These are phyloP conservation scores for Picea abies DNA, from an alignment of 83 land plant species.

Conservation along the genomic window DNA sequence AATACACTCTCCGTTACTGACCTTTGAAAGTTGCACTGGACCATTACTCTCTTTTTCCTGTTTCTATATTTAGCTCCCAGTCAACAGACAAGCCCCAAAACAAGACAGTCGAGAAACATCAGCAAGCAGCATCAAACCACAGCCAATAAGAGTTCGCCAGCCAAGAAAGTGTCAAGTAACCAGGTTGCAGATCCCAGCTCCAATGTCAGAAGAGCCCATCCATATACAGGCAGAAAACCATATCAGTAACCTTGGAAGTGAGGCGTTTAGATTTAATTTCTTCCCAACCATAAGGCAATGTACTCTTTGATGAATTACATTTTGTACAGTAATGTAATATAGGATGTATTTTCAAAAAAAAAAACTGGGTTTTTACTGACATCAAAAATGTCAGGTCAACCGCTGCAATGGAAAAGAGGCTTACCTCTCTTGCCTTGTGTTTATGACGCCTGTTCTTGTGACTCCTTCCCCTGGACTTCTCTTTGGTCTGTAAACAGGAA, in stretches of 20 bases:
- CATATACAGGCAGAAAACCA: conserved; percentile 62
- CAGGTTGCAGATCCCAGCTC: conserved; percentile 69
- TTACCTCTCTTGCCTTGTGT: conserved; percentile 61
- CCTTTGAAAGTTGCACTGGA: conserved; percentile 87
- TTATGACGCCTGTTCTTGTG: conserved; percentile 44
- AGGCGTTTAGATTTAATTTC: neutral
- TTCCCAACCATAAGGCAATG: neutral
- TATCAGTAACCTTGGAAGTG: conserved; percentile 35
- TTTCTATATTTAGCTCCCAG: conserved; percentile 67
- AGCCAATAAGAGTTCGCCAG: conserved; percentile 22
- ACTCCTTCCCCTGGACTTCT: conserved; percentile 40
- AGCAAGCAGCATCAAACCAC: conserved; percentile 21
- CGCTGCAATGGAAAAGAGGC: conserved; percentile 7
- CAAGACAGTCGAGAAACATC: conserved; percentile 22
- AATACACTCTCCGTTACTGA: conserved; percentile 10
- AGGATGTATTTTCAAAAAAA: neutral
- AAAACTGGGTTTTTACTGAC: neutral
- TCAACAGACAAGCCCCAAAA: conserved; percentile 36
- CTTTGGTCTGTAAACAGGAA: conserved; percentile 29
- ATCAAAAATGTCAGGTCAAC: neutral
- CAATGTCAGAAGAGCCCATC: conserved; percentile 70
- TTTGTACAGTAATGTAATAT: no score
- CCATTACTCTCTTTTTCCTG: conserved; percentile 53
- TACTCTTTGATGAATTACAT: no score
- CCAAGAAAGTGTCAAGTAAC: conserved; percentile 41